Evolutionary conservation across 176 grass and related monocot species (phyloP).

Genomic region (Sorghum bicolor): DNA sequence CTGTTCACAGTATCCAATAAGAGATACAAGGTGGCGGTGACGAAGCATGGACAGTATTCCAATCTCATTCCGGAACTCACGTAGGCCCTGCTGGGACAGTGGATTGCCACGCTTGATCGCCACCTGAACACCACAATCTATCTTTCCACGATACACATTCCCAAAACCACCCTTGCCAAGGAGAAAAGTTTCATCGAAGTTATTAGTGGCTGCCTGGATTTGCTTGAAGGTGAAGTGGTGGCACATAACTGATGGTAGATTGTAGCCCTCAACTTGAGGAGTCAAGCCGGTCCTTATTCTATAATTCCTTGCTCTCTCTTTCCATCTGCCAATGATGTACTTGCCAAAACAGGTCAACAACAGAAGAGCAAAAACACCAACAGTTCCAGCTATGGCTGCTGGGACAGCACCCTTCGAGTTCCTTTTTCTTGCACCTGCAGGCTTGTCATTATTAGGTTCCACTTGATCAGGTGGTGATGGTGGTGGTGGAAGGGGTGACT

Average conservation of each 20-base stretch:
- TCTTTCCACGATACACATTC: background rate
- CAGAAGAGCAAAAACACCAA: slow-evolving; percentile 21
- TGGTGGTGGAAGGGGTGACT: slow-evolving; percentile 21
- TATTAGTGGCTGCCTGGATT: slow-evolving; percentile 25
- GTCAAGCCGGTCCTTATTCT: background rate
- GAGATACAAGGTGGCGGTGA: slow-evolving; percentile 15
- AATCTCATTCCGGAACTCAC: slow-evolving; percentile 11
- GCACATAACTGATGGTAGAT: slow-evolving; percentile 39
- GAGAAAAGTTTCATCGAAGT: background rate
- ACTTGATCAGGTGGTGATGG: too few species aligned
- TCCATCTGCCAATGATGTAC: slow-evolving; percentile 37
- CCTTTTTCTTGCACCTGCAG: background rate
- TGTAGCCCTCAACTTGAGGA: slow-evolving; percentile 24
- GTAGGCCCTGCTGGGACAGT: background rate
- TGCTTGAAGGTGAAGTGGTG: slow-evolving; percentile 50
- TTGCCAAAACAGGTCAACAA: slow-evolving; percentile 18
- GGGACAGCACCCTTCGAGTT: background rate
- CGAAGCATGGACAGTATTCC: background rate
- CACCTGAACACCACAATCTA: background rate
- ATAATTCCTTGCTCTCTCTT: slow-evolving; percentile 40
- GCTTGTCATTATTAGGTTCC: background rate
- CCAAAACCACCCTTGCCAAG: slow-evolving; percentile 15
- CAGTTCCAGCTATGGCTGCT: slow-evolving; percentile 29
- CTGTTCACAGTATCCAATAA: slow-evolving; percentile 9
- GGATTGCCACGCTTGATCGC: background rate